A percentile compares a stretch with the other conserved stretches of the same genome.
phyloP scores from a whole-genome alignment of 305 asterid species.

The Solanum hybrid region DNA sequence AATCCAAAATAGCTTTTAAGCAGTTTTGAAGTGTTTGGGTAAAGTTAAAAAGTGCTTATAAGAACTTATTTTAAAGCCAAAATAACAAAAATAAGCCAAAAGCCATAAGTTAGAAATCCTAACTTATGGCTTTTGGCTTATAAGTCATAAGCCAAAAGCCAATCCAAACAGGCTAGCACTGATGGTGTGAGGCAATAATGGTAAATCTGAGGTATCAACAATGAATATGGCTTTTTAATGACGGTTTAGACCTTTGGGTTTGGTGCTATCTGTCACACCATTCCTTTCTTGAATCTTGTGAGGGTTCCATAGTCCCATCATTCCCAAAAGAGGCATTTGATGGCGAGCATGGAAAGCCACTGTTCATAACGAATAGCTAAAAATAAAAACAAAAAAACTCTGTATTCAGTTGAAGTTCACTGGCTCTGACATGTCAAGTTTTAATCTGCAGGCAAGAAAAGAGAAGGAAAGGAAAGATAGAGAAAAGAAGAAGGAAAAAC shows the following conservation, averaged over 20 bases:
- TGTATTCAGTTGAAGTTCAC: background rate
- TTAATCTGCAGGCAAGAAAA: conserved; percentile 53
- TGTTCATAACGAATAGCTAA: background rate
- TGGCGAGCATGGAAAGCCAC: background rate
- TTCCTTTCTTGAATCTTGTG: background rate
- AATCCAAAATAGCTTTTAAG: too few relatives aligned
- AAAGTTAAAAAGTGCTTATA: too few relatives aligned
- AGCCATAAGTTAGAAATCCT: too few relatives aligned
- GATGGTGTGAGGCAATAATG: background rate
- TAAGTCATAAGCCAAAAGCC: too few relatives aligned
- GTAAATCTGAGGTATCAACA: background rate
- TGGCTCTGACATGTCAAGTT: background rate
- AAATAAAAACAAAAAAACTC: background rate
- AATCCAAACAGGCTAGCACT: background rate
- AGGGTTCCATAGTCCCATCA: background rate
- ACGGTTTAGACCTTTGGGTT: background rate
- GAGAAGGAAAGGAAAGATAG: conserved; percentile 66
- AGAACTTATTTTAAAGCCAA: too few relatives aligned
- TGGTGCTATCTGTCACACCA: background rate
- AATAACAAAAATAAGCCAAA: too few relatives aligned
- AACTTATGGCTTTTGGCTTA: too few relatives aligned
- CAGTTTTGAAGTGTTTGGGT: too few relatives aligned
- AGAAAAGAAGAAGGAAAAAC: conserved; percentile 48
- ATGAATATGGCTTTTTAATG: background rate
- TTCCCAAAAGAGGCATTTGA: background rate